Evolutionary conservation across 257 asterid species (phyloP).

Genomic region (Solanum commersonii): DNA sequence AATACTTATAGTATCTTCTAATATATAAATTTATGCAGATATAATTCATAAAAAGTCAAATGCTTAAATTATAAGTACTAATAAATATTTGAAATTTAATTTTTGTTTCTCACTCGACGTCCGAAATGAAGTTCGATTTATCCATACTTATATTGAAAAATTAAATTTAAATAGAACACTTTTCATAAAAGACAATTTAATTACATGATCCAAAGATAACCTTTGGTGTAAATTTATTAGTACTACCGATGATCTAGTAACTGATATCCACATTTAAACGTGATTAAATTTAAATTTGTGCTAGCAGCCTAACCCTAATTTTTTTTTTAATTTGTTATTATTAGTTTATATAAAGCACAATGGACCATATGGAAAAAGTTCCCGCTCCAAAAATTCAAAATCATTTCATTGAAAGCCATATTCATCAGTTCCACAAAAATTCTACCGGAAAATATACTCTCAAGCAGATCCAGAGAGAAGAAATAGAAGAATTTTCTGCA

Average conservation of each 20-base stretch:
- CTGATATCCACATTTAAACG: rapidly evolving
- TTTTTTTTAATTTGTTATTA: no score
- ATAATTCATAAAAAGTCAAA: neutral
- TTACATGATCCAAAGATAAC: neutral
- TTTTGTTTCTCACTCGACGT: rapidly evolving
- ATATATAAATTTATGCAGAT: neutral
- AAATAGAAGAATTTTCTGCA: neutral
- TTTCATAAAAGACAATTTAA: neutral
- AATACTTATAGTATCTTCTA: neutral
- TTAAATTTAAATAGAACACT: neutral
- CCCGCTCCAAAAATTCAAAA: neutral
- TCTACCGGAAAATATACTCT: neutral
- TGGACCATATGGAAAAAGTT: neutral
- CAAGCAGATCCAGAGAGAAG: neutral
- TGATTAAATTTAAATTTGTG: neutral
- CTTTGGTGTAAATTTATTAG: neutral
- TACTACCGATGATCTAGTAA: neutral
- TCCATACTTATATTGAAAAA: neutral
- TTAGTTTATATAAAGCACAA: neutral
- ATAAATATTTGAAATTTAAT: neutral
- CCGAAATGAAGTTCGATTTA: no score
- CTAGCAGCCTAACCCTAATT: no score
- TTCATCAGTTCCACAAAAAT: neutral
- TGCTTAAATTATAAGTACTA: neutral
- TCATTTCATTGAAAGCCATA: no score